Evolutionary conservation across 148 eudicot genomes (phyloP).

Genomic region (Vaccinium vitisidaea): DNA sequence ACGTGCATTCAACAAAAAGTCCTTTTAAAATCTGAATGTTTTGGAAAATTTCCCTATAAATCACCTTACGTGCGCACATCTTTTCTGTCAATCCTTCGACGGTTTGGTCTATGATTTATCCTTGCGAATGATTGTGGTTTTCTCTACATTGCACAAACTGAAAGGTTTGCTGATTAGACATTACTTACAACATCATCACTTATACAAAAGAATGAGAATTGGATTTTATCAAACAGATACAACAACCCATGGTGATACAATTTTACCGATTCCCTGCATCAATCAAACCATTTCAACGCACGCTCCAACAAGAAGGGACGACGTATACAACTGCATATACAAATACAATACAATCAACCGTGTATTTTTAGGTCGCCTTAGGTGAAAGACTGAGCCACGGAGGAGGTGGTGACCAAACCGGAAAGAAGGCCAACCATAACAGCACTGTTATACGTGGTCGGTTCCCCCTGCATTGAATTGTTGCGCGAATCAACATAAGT

Average conservation of each 20-base stretch:
- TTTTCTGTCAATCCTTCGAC: too few species aligned
- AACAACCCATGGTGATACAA: not conserved
- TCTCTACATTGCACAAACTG: too few species aligned
- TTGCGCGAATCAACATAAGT: conserved; percentile 66
- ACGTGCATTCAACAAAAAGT: too few species aligned
- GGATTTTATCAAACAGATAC: not conserved
- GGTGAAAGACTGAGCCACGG: conserved; percentile 55
- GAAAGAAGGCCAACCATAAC: conserved; percentile 78
- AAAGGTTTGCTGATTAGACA: not conserved
- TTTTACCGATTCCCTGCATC: not conserved
- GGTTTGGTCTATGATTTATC: too few species aligned
- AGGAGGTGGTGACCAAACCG: conserved; percentile 73
- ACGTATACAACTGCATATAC: not conserved
- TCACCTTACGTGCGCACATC: too few species aligned
- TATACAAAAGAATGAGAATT: not conserved
- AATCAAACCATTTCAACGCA: not conserved
- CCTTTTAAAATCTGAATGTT: too few species aligned
- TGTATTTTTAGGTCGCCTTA: not conserved
- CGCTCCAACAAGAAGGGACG: not conserved
- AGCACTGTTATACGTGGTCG: conserved; percentile 85
- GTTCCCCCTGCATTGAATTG: conserved; percentile 86
- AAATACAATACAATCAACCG: not conserved
- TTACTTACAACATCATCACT: not conserved
- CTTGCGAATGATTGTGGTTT: too few species aligned
- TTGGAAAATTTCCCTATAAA: too few species aligned